Evolutionary conservation across 257 asterid genomes (phyloP).

Genomic region (Nicotiana sylvestris): DNA sequence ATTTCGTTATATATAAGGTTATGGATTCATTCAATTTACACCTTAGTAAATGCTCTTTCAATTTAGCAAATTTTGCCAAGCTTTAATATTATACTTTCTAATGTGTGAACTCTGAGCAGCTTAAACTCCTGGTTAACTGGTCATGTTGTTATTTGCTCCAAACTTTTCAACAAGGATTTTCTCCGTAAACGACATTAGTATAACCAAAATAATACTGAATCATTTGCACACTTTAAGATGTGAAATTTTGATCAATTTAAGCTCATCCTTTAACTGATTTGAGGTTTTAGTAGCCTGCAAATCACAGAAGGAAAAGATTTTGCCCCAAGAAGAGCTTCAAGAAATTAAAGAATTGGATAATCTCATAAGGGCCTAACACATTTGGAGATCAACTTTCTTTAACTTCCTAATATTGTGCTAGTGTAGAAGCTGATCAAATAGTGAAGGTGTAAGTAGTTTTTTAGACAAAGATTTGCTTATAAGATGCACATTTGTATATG

Average conservation of each 20-base stretch:
- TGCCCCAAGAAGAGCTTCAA: not conserved
- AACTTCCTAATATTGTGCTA: not conserved
- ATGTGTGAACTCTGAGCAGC: not conserved
- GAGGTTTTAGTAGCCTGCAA: not conserved
- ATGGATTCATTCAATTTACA: not conserved
- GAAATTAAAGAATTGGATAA: not conserved
- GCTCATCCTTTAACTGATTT: not conserved
- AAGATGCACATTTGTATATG: not conserved
- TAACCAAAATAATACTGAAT: constrained; percentile 1
- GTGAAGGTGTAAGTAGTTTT: not conserved
- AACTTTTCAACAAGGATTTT: not conserved
- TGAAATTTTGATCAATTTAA: not conserved
- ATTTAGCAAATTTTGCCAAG: not conserved
- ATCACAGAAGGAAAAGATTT: not conserved
- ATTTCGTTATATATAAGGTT: not conserved
- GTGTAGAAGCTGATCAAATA: not conserved
- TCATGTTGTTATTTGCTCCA: not conserved
- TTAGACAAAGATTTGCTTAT: not conserved
- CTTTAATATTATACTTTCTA: not conserved
- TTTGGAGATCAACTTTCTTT: not conserved
- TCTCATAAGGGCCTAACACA: not conserved
- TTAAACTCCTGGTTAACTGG: not conserved
- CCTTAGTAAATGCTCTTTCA: not conserved
- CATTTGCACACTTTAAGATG: not conserved
- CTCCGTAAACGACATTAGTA: not conserved